These are phyloP conservation scores for Ceratobasidium sp. DNA, from an alignment of 1,284 basidiomycete species.

Conservation along the genomic window DNA sequence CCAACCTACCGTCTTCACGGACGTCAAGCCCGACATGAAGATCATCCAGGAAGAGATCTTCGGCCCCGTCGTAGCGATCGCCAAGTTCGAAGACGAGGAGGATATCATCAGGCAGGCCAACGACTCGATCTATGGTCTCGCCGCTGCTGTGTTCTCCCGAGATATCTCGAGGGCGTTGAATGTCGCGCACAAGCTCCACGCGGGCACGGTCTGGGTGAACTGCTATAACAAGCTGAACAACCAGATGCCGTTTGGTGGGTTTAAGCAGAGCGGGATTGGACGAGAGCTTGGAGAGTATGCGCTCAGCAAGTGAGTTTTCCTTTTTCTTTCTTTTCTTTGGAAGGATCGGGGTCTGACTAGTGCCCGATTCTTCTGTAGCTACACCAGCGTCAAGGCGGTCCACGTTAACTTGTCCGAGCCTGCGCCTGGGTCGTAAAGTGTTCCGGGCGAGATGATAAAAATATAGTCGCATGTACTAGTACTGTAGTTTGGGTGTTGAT, in stretches of 20 bases:
- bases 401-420: constrained; percentile 76
- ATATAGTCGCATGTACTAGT: neutral
- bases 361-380: constrained; percentile 71
- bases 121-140: constrained; percentile 88
- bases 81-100: constrained; percentile 78
- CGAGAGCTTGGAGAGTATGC: constrained; percentile 90
- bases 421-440: constrained; percentile 50
- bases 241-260: constrained; percentile 88
- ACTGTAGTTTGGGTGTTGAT: no score
- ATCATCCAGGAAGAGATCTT: constrained; percentile 95
- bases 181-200: constrained; percentile 82
- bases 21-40: constrained; percentile 82
- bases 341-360: constrained; percentile 28
- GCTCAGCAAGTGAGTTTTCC: constrained; percentile 73
- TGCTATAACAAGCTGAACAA: constrained; percentile 77
- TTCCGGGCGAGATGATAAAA: neutral
- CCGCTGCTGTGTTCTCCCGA: constrained; percentile 88
- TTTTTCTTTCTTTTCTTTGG: constrained; percentile 37
- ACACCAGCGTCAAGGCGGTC: constrained; percentile 87
- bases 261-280: constrained; percentile 88
- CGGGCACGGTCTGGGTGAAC: constrained; percentile 89
- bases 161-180: constrained; percentile 82
- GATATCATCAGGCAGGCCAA: constrained; percentile 87
- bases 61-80: constrained; percentile 79
- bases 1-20: constrained; percentile 88